Evolutionary conservation across 345 rosid species (phyloP).

Genomic region (Cardamine occulta): DNA sequence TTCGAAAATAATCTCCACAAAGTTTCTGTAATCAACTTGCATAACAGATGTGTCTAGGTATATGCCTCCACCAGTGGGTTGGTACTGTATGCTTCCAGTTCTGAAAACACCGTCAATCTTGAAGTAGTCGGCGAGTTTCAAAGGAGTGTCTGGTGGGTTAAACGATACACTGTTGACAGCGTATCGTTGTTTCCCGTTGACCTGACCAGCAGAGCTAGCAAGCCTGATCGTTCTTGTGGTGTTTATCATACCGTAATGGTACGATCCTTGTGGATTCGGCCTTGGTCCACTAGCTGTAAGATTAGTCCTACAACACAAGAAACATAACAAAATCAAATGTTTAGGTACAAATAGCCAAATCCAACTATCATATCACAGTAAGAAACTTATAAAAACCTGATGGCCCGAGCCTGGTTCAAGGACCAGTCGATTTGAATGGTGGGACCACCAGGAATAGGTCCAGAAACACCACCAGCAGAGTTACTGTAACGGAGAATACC

Average conservation of each 20-base stretch:
- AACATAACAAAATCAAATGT: conserved; percentile 14
- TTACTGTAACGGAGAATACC: conserved; percentile 77
- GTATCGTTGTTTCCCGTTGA: conserved; percentile 85
- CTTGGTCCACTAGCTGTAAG: conserved; percentile 98
- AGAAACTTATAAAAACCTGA: conserved; percentile 52
- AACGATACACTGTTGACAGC: conserved; percentile 87
- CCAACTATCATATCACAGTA: background rate
- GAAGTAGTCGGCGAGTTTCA: conserved; percentile 90
- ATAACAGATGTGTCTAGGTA: conserved; percentile 88
- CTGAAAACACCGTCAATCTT: conserved; percentile 83
- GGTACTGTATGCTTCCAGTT: conserved; percentile 64
- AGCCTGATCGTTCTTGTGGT: conserved; percentile 69
- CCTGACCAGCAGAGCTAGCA: conserved; percentile 81
- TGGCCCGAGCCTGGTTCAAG: conserved; percentile 89
- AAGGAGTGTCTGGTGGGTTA: conserved; percentile 76
- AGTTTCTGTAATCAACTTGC: conserved; percentile 72
- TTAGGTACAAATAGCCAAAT: background rate
- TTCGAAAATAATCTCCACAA: conserved; percentile 76
- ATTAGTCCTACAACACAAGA: conserved; percentile 63
- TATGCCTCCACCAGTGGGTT: conserved; percentile 73
- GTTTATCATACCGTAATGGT: conserved; percentile 93
- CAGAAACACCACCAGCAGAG: conserved; percentile 75
- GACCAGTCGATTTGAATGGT: conserved; percentile 89
- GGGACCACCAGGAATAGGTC: conserved; percentile 90
- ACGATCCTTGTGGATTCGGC: conserved; percentile 98